Conservation (phyloP, 495 filamentous ascomycete genomes). For the Daldinia grandis region DNA sequence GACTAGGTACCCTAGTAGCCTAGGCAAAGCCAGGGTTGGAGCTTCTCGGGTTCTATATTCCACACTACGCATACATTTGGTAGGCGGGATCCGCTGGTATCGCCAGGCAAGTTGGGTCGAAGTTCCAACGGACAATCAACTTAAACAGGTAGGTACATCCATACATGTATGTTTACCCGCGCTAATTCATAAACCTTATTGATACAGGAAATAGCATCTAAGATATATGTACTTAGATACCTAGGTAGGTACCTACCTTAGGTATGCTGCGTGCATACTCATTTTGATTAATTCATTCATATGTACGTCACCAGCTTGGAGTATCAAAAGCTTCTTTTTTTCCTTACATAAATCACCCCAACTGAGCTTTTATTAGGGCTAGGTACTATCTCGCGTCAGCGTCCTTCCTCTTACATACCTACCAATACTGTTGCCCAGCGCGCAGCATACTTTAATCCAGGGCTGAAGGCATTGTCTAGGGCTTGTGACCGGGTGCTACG, state of each 20-base stretch:
- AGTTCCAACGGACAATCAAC: conserved; percentile 6
- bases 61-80: background rate
- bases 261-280: background rate
- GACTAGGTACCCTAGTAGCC: background rate
- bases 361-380: background rate
- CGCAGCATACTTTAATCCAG: background rate
- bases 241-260: too few species aligned
- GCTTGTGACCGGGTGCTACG: conserved; percentile 31
- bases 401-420: background rate
- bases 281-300: background rate
- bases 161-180: background rate
- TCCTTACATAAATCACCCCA: background rate
- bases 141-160: conserved; percentile 30
- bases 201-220: background rate
- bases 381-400: background rate
- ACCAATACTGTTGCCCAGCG: background rate
- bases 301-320: background rate
- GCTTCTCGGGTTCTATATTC: conserved; percentile 13
- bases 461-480: conserved; percentile 8
- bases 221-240: too few species aligned
- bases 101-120: background rate
- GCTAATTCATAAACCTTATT: background rate
- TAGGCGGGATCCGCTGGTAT: conserved; percentile 11
- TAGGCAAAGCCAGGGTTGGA: background rate
- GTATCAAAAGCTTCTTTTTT: background rate